phyloP scores from a whole-genome alignment of 1,284 basidiomycete species.

The Trichosporon coremiiforme region DNA sequence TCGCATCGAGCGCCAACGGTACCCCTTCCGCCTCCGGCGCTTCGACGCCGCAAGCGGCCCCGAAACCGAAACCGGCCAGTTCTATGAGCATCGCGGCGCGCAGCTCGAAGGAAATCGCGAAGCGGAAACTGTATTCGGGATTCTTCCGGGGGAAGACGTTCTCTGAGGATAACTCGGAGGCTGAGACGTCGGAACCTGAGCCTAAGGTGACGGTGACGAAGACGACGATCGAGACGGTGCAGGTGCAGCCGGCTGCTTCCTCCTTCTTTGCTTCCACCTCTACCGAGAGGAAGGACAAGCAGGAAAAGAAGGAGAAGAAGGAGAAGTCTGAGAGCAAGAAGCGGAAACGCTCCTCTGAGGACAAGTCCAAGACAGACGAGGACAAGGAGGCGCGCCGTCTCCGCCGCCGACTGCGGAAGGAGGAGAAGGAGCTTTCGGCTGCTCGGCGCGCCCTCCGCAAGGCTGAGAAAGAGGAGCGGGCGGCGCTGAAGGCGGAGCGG shows the following conservation, averaged over 20 bases:
- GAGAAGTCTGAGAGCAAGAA: conserved; percentile 20
- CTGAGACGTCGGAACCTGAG: not conserved
- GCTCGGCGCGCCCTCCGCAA: not conserved
- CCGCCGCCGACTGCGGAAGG: not conserved
- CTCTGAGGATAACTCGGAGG: conserved; percentile 42
- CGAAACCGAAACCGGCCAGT: conserved; percentile 36
- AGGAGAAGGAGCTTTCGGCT: not conserved
- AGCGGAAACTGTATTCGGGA: conserved; percentile 70
- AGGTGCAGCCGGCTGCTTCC: not conserved
- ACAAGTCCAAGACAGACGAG: conserved; percentile 9
- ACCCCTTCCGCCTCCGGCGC: conserved; percentile 31
- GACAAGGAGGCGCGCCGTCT: conserved; percentile 30
- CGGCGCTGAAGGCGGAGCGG: not conserved
- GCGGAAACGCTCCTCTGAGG: conserved; percentile 23
- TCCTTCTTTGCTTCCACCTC: too few species aligned
- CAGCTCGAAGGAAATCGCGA: conserved; percentile 76
- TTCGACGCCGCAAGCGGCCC: conserved; percentile 44
- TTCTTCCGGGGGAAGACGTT: conserved; percentile 76
- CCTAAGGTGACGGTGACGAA: not conserved
- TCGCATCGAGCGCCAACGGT: conserved; percentile 60
- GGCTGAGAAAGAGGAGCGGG: conserved; percentile 14
- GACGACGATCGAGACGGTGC: not conserved
- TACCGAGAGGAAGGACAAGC: not conserved
- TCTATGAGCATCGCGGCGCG: conserved; percentile 63
- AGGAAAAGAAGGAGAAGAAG: conserved; percentile 19